Percentiles rank a stretch among this genome's conserved stretches.
Evolutionary conservation across 2,329 filamentous ascomycete genomes (phyloP).

Genomic region (Exophiala dermatitidis): DNA sequence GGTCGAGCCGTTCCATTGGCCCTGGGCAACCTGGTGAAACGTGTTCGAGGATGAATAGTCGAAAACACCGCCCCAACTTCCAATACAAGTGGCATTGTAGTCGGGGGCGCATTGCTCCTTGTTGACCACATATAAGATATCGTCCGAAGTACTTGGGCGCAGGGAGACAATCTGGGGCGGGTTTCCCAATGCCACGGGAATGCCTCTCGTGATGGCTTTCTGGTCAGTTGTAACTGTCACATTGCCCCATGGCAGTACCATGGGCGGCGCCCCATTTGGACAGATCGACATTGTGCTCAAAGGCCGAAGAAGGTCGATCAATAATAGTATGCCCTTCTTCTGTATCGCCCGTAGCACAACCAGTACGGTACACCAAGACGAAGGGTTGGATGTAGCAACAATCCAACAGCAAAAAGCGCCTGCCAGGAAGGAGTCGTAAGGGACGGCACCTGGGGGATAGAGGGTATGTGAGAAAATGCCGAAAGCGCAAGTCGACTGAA

Average conservation of each 20-base stretch:
- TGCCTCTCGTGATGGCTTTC: slow-evolving; percentile 19
- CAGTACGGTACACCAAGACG: not conserved
- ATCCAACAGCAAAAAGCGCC: not conserved
- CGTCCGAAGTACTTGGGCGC: slow-evolving; percentile 18
- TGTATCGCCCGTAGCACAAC: not conserved
- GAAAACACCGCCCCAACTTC: slow-evolving; percentile 21
- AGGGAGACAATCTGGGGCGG: slow-evolving; percentile 25
- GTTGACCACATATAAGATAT: slow-evolving; percentile 23
- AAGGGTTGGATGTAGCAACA: not conserved
- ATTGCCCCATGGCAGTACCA: slow-evolving; percentile 19
- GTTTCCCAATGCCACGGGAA: slow-evolving; percentile 21
- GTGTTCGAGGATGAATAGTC: slow-evolving; percentile 15
- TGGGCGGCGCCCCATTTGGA: slow-evolving; percentile 21
- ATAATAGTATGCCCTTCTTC: not conserved
- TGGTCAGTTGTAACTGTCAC: slow-evolving; percentile 23
- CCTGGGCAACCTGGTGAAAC: slow-evolving; percentile 15
- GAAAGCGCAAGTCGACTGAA: not conserved
- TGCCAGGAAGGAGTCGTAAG: not conserved
- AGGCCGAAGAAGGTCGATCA: not conserved
- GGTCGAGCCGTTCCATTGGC: slow-evolving; percentile 21
- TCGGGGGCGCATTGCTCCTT: slow-evolving; percentile 18
- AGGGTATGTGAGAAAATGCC: not conserved
- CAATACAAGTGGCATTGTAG: slow-evolving; percentile 22
- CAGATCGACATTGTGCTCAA: slow-evolving; percentile 16
- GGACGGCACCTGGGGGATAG: not conserved